Percentiles rank a stretch among this genome's conserved stretches.
These are phyloP conservation scores for Suillus alpinus DNA, from an alignment of 768 basidiomycete genomes.

Conservation along the genomic window DNA sequence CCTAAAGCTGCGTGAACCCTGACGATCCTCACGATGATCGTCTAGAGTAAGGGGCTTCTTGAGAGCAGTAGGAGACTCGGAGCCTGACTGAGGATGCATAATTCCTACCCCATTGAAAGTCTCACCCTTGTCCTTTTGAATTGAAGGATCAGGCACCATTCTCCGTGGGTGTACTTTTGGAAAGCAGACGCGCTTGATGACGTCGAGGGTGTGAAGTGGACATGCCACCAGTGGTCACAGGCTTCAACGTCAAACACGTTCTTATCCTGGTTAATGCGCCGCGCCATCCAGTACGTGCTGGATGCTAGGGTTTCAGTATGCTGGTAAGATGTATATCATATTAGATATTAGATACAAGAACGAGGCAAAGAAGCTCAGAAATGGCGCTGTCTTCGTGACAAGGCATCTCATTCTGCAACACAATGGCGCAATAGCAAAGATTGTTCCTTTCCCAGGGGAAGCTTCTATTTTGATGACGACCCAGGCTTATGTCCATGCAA, in stretches of 20 bases:
- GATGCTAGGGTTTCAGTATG: background rate
- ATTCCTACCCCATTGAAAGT: background rate
- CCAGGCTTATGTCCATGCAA: background rate
- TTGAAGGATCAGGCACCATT: background rate
- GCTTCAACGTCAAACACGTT: background rate
- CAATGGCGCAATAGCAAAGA: constrained; percentile 23
- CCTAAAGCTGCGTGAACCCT: constrained; percentile 26
- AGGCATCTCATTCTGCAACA: constrained; percentile 4
- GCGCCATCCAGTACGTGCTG: background rate
- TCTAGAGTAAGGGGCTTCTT: constrained; percentile 26
- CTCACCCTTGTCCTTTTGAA: background rate
- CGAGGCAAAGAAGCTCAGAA: background rate
- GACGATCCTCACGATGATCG: constrained; percentile 23
- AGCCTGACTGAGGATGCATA: background rate
- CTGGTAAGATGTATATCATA: background rate
- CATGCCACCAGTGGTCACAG: background rate
- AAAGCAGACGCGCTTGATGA: background rate
- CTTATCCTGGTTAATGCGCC: background rate
- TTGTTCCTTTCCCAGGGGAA: background rate
- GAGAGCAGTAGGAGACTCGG: background rate
- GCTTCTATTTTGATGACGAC: background rate
- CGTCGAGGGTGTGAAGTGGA: constrained; percentile 3
- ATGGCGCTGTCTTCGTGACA: constrained; percentile 17
- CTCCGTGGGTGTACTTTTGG: background rate
- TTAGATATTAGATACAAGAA: background rate